These are phyloP conservation scores for Venturia carpophila DNA, from an alignment of 2,329 filamentous ascomycete species.

Conservation along the genomic window DNA sequence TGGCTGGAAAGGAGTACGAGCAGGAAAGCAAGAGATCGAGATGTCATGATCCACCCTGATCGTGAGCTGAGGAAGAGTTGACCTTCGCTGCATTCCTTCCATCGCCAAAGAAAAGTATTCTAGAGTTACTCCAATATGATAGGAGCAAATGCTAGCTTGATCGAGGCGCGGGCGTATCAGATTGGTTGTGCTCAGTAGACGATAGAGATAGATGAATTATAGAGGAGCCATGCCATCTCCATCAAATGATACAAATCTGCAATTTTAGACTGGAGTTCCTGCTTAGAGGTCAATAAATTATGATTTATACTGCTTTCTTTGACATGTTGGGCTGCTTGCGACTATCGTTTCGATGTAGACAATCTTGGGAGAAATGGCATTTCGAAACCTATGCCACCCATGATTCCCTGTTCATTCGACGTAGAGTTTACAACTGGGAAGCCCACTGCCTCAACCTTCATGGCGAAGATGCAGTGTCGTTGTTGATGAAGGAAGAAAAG, in stretches of 20 bases:
- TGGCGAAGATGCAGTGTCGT: too few species aligned
- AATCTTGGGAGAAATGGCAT: too few species aligned
- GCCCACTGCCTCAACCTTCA: too few species aligned
- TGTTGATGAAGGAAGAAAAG: too few species aligned
- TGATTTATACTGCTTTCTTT: too few species aligned
- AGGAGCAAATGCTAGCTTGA: background rate
- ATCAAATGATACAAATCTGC: background rate
- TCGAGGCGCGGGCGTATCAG: background rate
- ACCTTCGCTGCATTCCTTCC: background rate
- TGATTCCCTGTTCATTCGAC: too few species aligned
- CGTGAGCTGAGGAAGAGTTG: background rate
- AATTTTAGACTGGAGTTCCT: background rate
- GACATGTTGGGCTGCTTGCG: too few species aligned
- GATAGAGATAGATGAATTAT: background rate
- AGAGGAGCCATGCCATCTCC: background rate
- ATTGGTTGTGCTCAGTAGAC: background rate
- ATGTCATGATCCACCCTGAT: background rate
- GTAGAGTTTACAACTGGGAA: too few species aligned
- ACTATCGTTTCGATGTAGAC: too few species aligned
- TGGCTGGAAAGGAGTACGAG: background rate
- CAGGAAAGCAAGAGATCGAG: background rate
- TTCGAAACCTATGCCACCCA: too few species aligned
- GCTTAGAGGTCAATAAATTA: too few species aligned
- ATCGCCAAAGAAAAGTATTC: background rate
- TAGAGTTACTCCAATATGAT: background rate